Conservation (phyloP, 306 rosid genomes). For the Spatholobus suberectus region DNA sequence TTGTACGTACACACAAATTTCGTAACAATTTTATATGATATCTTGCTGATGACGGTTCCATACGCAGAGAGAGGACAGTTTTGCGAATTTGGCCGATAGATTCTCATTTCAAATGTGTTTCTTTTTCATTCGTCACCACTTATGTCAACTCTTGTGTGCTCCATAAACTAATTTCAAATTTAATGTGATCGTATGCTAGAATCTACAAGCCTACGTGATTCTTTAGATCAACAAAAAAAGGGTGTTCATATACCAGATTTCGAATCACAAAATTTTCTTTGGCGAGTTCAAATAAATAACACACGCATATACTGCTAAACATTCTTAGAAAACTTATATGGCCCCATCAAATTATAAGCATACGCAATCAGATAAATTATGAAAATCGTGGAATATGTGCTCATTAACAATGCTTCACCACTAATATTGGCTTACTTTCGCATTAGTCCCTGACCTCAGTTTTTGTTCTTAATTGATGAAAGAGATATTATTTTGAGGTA, state of each 20-base stretch:
- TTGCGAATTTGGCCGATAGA: conserved; percentile 33
- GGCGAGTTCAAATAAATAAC: conserved; percentile 26
- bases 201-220: conserved; percentile 38
- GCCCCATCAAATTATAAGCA: conserved; percentile 31
- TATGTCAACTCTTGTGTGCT: conserved; percentile 58
- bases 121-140: conserved; percentile 29
- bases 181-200: conserved; percentile 33
- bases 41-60: conserved; percentile 38
- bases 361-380: conserved; percentile 32
- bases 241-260: conserved; percentile 30
- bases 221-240: conserved; percentile 24
- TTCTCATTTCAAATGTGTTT: conserved; percentile 45
- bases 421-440: conserved; percentile 44
- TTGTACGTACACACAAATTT: conserved; percentile 29
- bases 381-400: conserved; percentile 49
- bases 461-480: conserved; percentile 23
- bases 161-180: conserved; percentile 13
- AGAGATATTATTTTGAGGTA: conserved; percentile 44
- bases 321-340: conserved; percentile 34
- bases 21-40: conserved; percentile 4
- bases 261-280: conserved; percentile 34
- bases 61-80: conserved; percentile 5
- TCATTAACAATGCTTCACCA: conserved; percentile 45
- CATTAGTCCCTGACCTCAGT: conserved; percentile 26
- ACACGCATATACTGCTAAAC: conserved; percentile 32